These are phyloP conservation scores for Boechera divaricarpa DNA, from an alignment of 345 rosid genomes.

Conservation along the genomic window DNA sequence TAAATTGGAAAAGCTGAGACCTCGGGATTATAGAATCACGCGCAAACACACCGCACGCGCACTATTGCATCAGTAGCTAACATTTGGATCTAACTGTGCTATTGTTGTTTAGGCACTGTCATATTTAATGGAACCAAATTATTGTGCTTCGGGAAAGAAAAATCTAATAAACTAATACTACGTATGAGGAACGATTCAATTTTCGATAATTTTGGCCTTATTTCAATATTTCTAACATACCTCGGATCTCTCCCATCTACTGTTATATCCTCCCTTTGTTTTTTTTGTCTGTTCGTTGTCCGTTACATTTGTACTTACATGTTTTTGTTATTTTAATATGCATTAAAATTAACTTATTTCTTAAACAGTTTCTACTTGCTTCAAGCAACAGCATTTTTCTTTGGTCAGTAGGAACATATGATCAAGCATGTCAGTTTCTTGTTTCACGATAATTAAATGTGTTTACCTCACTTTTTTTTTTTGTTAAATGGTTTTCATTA, in stretches of 20 bases:
- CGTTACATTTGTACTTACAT: not conserved
- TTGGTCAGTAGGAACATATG: conserved; percentile 2
- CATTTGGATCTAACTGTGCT: conserved; percentile 26
- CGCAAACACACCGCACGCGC: conserved; percentile 59
- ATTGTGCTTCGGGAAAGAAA: conserved; percentile 40
- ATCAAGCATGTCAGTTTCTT: conserved; percentile 30
- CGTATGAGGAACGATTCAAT: not conserved
- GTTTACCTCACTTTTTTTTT: not conserved
- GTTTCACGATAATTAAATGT: not conserved
- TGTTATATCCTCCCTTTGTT: not conserved
- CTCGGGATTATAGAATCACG: conserved; percentile 43
- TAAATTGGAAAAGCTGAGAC: conserved; percentile 24
- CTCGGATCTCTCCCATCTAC: conserved; percentile 44
- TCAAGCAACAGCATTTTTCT: conserved; percentile 29
- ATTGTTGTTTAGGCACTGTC: conserved; percentile 33
- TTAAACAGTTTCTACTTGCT: conserved; percentile 12
- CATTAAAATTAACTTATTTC: not conserved
- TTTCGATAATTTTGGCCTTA: conserved; percentile 1
- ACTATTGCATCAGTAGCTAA: conserved; percentile 44
- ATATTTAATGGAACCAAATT: conserved; percentile 32
- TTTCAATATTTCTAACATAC: conserved; percentile 14
- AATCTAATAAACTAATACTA: not conserved
- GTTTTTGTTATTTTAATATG: conserved; percentile 2
- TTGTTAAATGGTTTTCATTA: not conserved
- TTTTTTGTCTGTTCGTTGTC: conserved; percentile 34